Base-by-base conservation (phyloP, 352 stramenopile genomes). In the Phytophthora citrophthora region DNA sequence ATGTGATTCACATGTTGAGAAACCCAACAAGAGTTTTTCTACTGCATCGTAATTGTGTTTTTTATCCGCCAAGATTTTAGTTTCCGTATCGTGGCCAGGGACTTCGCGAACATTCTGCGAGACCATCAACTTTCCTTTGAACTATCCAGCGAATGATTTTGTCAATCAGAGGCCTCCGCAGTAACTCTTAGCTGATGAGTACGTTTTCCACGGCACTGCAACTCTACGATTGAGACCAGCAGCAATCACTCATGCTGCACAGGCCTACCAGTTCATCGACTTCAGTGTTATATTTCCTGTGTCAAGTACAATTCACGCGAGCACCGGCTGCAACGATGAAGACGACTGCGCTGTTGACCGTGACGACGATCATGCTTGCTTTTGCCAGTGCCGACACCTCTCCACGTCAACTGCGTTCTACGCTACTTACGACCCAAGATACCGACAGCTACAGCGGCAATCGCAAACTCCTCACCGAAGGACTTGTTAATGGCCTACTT, bases 221-320 rank as follows among this genome's bases (percentile, higher is more conserved):
- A 57, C 50, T 39, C 6, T 7, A 57, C 50, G 50, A 57, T 57
- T 57, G 15, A 24, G 50, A 34, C 39, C 50, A 57, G 50, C 15
- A 38, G 24, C n/a, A 31, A 13, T 43, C 29, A 27, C 50, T 23
- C 26, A 54, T 5, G n/a, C 31, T 15, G 50, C 20, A 11, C 50
- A 13, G 15, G 27, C 4, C 5, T 31, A 6, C 26, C 26, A 31
- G 26, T 31, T 16, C 34, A 56, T 34, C 34, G 13, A 34, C 20
- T n/a, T 47, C 27, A 49, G 36, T 18, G 8, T n/a, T 39, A 4
- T 13, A 12, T 43, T 43, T 54, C 47, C 45, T 9, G 44, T 32
- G 16, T 16, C 3, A 16, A 47, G 20, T 11, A 12, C 52, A 59
- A 20, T 34, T 51, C 49, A 8, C 39, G 41, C 27, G 5, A 59